Evolutionary conservation across 345 rosid genomes (phyloP).

Genomic region (Citrus australasica): DNA sequence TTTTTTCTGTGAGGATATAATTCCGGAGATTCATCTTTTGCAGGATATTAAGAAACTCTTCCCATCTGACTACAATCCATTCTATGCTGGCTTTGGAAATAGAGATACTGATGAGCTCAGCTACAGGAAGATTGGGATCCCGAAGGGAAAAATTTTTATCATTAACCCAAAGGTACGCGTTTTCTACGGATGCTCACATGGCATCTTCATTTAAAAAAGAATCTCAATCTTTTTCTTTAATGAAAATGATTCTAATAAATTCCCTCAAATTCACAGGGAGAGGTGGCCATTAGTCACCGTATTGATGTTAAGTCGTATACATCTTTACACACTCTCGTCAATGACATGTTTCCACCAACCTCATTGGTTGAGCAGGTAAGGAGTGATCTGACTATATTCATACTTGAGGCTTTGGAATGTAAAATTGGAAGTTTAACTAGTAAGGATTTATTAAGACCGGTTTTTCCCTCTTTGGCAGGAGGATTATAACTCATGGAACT

Average conservation of each 20-base stretch:
- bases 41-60: conserved; percentile 88
- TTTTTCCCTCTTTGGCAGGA: conserved; percentile 43
- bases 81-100: conserved; percentile 91
- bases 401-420: neutral
- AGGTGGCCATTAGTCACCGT: conserved; percentile 83
- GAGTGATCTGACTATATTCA: neutral
- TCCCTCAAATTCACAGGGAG: conserved; percentile 51
- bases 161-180: conserved; percentile 80
- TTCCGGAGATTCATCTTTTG: conserved; percentile 7
- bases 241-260: neutral
- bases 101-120: conserved; percentile 93
- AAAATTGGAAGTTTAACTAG: neutral
- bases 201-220: neutral
- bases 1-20: neutral
- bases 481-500: conserved; percentile 84
- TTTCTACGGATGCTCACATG: neutral
- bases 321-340: conserved; percentile 80
- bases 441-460: neutral
- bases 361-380: conserved; percentile 74
- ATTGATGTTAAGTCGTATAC: conserved; percentile 75
- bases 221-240: neutral
- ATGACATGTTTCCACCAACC: conserved; percentile 93
- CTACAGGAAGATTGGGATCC: conserved; percentile 86
- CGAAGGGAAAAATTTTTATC: conserved; percentile 85
- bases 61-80: conserved; percentile 84